Base-by-base conservation (phyloP, 2,329 filamentous ascomycete genomes). In the Xylariaceae sp. region DNA sequence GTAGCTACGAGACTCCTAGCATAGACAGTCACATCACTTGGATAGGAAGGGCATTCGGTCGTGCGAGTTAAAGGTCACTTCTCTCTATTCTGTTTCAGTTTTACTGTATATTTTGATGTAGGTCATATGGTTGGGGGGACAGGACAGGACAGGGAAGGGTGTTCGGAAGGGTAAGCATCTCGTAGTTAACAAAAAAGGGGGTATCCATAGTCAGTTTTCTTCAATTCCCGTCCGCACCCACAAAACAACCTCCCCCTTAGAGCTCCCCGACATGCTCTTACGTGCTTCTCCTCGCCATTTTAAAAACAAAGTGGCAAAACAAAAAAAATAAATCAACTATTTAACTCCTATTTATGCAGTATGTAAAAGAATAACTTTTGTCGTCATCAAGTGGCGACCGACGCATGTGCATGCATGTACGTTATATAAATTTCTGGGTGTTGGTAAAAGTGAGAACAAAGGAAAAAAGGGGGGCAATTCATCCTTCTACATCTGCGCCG, bases 401-500 rank as follows among this genome's bases (percentile, higher is more conserved):
- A 30, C 23, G 2, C 5, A 57, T 62, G 41, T 60, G 47, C 58
- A 58, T 56, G 35, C 62, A 59, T 61, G 58, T 55, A 39, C 17
- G 17, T 18, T 18, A 18, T 18, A 18, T 18, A 18, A 18, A 18
- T 18, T 18, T 18, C 17, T 18, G 17, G 17, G 17, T 18, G 17
- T 41, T 1, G 44, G 41, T 23, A 35, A 41, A 30, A 45, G 41
- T 45, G 13, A 39, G 30, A 48, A 39, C 3, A 34, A 39, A 18
- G 18, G 13, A 30, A 41, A 13, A 13, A 13, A 41, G 37, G 9
- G 8, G n/a, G 35, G 5, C 52, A 34, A 34, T 47, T 65, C 53
- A 66, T 35, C 58, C 57, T 44, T 66, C 64, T 15, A 60, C 56
- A 47, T 64, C 65, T 3, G 65, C 65, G 45, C 65, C 65, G 39